Base-by-base conservation (phyloP, 2,329 filamentous ascomycete genomes). In the Epichloe scottii region DNA sequence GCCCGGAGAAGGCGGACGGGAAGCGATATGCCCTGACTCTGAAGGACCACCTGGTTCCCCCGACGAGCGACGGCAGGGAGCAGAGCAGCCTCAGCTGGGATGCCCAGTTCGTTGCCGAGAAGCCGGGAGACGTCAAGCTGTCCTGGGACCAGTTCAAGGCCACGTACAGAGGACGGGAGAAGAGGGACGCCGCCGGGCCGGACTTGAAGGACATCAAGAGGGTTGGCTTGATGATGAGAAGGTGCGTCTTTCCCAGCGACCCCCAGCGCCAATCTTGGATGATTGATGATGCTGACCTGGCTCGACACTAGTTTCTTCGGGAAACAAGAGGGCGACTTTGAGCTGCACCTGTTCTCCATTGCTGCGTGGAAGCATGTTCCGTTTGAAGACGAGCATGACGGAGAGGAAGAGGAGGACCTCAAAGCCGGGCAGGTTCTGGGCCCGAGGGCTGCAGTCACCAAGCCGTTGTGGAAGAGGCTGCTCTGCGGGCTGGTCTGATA, bases 201-300 rank as follows among this genome's bases (percentile, higher is more conserved):
- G 71, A 89, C 58, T 59, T 77, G 55, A 71, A 70, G 46, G 70
- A 71, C 42, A 71, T 93, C 39, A 84, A 78, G 66, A 73, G 85
- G 45, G 70, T 91, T 33, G 83, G 81, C 48, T 72, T 93, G 53
- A 90, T 93, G 87, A 85, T 86, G 74, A 71, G 88, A 63, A 93
- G 87, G 87, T 88, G 66, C 53, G 70, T 62, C 14, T 21, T 17
- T 14, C 26, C 26, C 40, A 23, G 3, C 11, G 39, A 14, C 26
- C 26, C n/a, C 17, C 17, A 10, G 3, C 26, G 26, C 26, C 26
- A 30, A 30, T 30, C 26, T 30, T 10, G 26, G 26, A 30, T 30
- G 8, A 30, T 30, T 30, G 26, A 52, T 46, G 47, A 48, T 46
- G 46, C 60, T 67, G 48, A 67, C 52, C 37, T 44, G 4, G 15